These are phyloP conservation scores for Marasmius fiardii DNA, from an alignment of 1,284 basidiomycete genomes.

Conservation along the genomic window DNA sequence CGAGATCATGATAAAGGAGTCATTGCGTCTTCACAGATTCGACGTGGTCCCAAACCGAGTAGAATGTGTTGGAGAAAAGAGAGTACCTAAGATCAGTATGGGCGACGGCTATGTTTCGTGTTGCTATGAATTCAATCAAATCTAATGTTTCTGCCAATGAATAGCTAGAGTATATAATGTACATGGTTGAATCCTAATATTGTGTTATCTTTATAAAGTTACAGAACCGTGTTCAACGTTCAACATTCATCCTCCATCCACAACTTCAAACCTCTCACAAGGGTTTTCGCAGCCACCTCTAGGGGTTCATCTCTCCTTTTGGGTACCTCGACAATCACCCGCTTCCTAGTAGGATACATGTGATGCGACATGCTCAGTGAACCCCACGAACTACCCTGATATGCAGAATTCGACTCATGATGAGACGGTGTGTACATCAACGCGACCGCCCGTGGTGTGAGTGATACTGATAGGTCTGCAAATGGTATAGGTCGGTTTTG, in stretches of 20 bases:
- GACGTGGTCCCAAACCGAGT: too few relatives aligned
- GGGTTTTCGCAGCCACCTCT: constrained; percentile 6
- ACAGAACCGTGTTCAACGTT: too few relatives aligned
- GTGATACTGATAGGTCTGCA: constrained; percentile 47
- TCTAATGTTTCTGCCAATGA: too few relatives aligned
- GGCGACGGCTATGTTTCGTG: too few relatives aligned
- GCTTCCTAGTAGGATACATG: constrained; percentile 32
- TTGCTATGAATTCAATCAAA: too few relatives aligned
- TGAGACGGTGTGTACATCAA: constrained; percentile 38
- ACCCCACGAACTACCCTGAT: constrained; percentile 16
- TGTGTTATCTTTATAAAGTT: too few relatives aligned
- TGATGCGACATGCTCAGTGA: constrained; percentile 13
- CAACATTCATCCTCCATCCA: constrained; percentile 7
- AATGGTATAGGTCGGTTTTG: constrained; percentile 47
- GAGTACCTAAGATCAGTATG: too few relatives aligned
- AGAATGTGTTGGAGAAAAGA: too few relatives aligned
- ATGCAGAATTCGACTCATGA: background rate
- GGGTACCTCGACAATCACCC: constrained; percentile 56
- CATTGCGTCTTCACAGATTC: too few relatives aligned
- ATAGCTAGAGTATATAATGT: too few relatives aligned
- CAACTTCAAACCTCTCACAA: constrained; percentile 8
- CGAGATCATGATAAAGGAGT: too few relatives aligned
- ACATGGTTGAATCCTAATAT: too few relatives aligned
- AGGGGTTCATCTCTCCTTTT: constrained; percentile 24
- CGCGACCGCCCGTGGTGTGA: constrained; percentile 55